phyloP scores from a whole-genome alignment of 805 yeast species.

The Saturnispora halmiae region DNA sequence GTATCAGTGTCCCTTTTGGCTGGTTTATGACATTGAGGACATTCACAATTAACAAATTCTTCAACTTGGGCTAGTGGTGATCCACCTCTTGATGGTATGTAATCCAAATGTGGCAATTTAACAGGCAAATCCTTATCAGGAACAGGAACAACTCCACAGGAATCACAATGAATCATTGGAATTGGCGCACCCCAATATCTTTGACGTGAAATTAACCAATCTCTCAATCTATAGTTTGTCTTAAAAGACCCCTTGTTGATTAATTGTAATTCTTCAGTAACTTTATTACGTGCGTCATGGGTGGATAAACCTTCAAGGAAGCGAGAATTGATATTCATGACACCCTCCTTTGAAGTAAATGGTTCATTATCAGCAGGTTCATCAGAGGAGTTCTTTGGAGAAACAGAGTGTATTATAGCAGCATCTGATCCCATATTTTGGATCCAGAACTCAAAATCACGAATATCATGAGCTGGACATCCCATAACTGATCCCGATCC shows the following conservation, averaged over 20 bases:
- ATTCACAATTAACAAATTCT: slow-evolving; percentile 60
- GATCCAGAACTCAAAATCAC: slow-evolving; percentile 79
- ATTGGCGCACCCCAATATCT: slow-evolving; percentile 99
- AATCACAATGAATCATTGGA: slow-evolving; percentile 80
- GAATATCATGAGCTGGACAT: slow-evolving; percentile 84
- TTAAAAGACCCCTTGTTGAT: slow-evolving; percentile 35
- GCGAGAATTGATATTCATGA: slow-evolving; percentile 40
- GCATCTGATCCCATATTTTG: slow-evolving; percentile 42
- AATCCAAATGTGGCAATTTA: slow-evolving; percentile 49
- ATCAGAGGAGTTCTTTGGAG: slow-evolving; percentile 23
- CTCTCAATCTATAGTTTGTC: slow-evolving; percentile 62
- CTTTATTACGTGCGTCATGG: slow-evolving; percentile 41
- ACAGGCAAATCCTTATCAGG: slow-evolving; percentile 87
- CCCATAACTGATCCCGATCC: slow-evolving; percentile 98
- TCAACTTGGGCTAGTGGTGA: slow-evolving; percentile 63
- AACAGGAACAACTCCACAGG: slow-evolving; percentile 88
- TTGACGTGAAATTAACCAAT: slow-evolving; percentile 93
- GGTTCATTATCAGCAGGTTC: slow-evolving; percentile 22
- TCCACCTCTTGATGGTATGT: slow-evolving; percentile 38
- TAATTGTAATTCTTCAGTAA: slow-evolving; percentile 35
- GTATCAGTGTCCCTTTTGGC: slow-evolving; percentile 94
- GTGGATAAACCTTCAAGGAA: slow-evolving; percentile 42
- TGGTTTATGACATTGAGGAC: slow-evolving; percentile 68
- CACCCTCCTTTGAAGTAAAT: slow-evolving; percentile 36
- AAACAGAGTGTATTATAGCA: slow-evolving; percentile 36